Conservation (phyloP, 2,329 filamentous ascomycete species). For the Leptographium flavum region DNA sequence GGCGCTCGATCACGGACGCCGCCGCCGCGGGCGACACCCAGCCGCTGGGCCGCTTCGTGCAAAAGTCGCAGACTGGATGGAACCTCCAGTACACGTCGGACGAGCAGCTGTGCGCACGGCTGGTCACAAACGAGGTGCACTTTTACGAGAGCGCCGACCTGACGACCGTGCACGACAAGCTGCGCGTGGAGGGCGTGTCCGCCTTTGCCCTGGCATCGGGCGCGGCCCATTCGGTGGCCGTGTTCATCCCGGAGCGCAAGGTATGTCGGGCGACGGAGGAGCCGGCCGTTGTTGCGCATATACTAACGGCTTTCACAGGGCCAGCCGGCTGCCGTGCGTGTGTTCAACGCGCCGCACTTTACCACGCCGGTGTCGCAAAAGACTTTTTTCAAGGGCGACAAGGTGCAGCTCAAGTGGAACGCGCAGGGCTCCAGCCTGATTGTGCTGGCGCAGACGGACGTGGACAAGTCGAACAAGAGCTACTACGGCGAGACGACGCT, state of each 20-base stretch:
- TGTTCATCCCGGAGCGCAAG: slow-evolving; percentile 93
- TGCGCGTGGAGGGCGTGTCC: slow-evolving; percentile 77
- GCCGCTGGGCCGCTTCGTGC: slow-evolving; percentile 79
- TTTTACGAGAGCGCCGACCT: slow-evolving; percentile 87
- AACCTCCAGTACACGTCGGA: slow-evolving; percentile 94
- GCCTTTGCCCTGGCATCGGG: slow-evolving; percentile 86
- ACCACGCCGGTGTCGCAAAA: slow-evolving; percentile 77
- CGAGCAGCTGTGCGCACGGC: slow-evolving; percentile 82
- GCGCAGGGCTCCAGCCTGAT: slow-evolving; percentile 78
- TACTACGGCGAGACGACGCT: slow-evolving; percentile 98
- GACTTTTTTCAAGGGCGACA: slow-evolving; percentile 98
- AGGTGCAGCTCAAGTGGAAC: slow-evolving; percentile 98
- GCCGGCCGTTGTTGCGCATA: neutral
- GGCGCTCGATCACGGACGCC: slow-evolving; percentile 64
- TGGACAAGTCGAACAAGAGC: slow-evolving; percentile 96
- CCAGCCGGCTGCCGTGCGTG: slow-evolving; percentile 83
- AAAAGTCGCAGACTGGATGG: slow-evolving; percentile 92
- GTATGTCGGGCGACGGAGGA: no score
- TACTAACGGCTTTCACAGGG: slow-evolving; percentile 37
- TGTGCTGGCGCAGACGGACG: slow-evolving; percentile 92
- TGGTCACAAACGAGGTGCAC: slow-evolving; percentile 94
- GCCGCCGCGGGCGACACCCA: slow-evolving; percentile 45
- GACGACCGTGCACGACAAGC: slow-evolving; percentile 82
- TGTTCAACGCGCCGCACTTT: slow-evolving; percentile 88
- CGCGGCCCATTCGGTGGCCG: slow-evolving; percentile 79